phyloP scores from a whole-genome alignment of 345 rosid genomes.

The Heritiera littoralis region DNA sequence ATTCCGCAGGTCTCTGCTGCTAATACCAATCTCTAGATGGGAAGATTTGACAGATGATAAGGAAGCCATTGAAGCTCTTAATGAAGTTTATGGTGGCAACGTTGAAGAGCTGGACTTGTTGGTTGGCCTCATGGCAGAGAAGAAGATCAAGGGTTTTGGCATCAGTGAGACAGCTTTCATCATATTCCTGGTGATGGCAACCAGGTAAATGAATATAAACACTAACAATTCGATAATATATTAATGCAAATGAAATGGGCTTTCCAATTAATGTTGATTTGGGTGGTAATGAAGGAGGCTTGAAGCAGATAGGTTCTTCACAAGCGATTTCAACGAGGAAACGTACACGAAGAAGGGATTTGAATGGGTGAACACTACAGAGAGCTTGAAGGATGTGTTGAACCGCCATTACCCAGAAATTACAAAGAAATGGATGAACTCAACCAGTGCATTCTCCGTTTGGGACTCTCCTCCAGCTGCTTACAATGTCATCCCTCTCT shows the following conservation, averaged over 20 bases:
- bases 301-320: constrained; percentile 62
- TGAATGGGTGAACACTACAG: constrained; percentile 57
- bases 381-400: constrained; percentile 48
- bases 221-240: too few species aligned
- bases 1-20: constrained; percentile 42
- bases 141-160: constrained; percentile 64
- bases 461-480: constrained; percentile 52
- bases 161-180: constrained; percentile 65
- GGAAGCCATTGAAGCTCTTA: constrained; percentile 38
- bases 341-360: constrained; percentile 58
- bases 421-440: constrained; percentile 57
- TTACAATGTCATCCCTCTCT: constrained; percentile 43
- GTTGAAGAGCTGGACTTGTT: constrained; percentile 57
- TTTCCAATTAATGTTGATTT: background rate
- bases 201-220: constrained; percentile 34
- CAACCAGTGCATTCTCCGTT: constrained; percentile 55
- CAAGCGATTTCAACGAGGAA: constrained; percentile 47
- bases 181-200: constrained; percentile 56
- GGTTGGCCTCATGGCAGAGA: constrained; percentile 67
- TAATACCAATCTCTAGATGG: constrained; percentile 58
- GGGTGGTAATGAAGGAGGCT: constrained; percentile 44
- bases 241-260: background rate
- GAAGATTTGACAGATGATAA: constrained; percentile 61
- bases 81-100: constrained; percentile 50
- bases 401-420: constrained; percentile 55